Evolutionary conservation across 1,139 yeast genomes (phyloP).

Genomic region (Saccharomyces uvarum): DNA sequence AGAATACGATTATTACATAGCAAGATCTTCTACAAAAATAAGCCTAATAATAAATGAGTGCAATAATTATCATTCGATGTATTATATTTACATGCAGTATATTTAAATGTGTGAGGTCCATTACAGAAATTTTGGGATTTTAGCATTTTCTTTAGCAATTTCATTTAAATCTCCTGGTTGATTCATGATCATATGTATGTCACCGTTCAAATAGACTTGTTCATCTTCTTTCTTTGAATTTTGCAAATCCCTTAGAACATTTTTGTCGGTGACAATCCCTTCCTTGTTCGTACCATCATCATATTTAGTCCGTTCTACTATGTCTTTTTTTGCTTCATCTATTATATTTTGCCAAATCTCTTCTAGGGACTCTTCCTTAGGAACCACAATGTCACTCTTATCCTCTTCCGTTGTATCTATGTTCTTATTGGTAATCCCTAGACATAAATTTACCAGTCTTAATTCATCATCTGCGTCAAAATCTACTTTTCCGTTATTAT

Average conservation of each 20-base stretch:
- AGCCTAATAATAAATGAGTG: background rate
- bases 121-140: conserved; percentile 10
- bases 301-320: background rate
- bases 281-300: background rate
- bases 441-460: conserved; percentile 27
- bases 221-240: conserved; percentile 18
- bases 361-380: conserved; percentile 24
- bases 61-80: background rate
- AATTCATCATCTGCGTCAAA: conserved; percentile 31
- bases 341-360: conserved; percentile 23
- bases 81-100: background rate
- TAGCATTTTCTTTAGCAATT: conserved; percentile 19
- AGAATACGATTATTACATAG: background rate
- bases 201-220: conserved; percentile 10
- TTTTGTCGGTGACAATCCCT: conserved; percentile 6
- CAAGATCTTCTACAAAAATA: background rate
- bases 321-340: conserved; percentile 15
- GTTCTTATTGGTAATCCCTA: conserved; percentile 12
- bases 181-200: background rate
- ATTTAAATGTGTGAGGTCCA: background rate
- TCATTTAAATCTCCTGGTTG: background rate
- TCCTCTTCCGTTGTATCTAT: conserved; percentile 7
- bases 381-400: conserved; percentile 14
- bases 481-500: conserved; percentile 21
- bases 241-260: conserved; percentile 16